Base-by-base conservation (phyloP, 192 early-diverging fungal genomes). In the Rhizoclosmatium sp. region DNA sequence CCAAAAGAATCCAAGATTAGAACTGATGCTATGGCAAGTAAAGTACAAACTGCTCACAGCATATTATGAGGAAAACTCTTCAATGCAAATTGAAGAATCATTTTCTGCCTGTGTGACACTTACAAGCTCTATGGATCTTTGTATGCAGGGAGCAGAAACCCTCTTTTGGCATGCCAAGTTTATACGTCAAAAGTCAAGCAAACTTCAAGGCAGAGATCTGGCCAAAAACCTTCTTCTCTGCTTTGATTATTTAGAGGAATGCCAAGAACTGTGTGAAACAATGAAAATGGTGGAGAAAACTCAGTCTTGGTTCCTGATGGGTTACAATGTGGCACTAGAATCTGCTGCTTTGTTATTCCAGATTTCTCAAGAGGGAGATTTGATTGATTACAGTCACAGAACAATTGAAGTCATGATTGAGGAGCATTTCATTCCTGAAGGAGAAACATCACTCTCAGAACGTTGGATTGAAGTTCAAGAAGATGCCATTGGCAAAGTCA, bases 341-440 rank as follows among this genome's bases (percentile, higher is more conserved):
- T 46, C 41, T 3, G 23, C 59, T 2, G 64, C 65, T 21, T 42
- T 76, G 4, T n/a, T 54, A 39, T 62, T 41, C 19, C 47, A 66
- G n/a, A 76, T 76, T 51, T 16, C 44, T 2, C 19, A 67, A 47
- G 4, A 9, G 5, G 75, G 75, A 1, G 49, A 66, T 54, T 19
- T 66, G 2, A 56, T 76, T 45, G 64, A 66, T 66, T 39, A 21
- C 10, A 31, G 19, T 2, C 7, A 64, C 12, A 61, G 75, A 44
- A 76, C 75, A 12, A 65, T 76, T 47, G 64, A 66, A 41, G 64
- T 76, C 45, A 76, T 76, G 75, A 31, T 76, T 14, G 64, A 76
- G 1, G 75, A 76, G 41, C 45, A 66, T 54, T 76, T 76, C 64
- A 44, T 44, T 75, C 58, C 75, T 21, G 47, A 65, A 12, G 75